A percentile compares a stretch with the other conserved stretches of the same genome.
Evolutionary conservation across 495 filamentous ascomycete genomes (phyloP).

Genomic region (Penicillium coprophilum): DNA sequence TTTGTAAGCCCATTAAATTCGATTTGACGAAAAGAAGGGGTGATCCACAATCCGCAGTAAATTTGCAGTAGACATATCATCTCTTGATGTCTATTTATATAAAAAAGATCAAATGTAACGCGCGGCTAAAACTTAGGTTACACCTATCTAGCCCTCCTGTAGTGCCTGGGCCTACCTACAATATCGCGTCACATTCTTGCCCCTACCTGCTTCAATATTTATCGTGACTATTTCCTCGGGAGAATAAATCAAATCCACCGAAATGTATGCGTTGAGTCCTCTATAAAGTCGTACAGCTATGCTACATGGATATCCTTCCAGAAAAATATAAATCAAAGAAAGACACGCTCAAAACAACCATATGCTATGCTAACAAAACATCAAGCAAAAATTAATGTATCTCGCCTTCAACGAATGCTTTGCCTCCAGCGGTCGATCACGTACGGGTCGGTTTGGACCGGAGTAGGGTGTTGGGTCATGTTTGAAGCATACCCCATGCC

Average conservation of each 20-base stretch:
- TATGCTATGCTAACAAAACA: conserved; percentile 21
- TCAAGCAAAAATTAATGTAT: neutral
- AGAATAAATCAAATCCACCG: neutral
- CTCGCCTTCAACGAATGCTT: conserved; percentile 53
- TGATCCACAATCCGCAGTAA: neutral
- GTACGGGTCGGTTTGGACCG: conserved; percentile 57
- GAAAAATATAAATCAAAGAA: conserved; percentile 5
- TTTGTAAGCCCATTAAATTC: neutral
- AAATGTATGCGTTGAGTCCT: neutral
- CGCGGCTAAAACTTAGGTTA: conserved; percentile 8
- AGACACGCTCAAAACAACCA: conserved; percentile 19
- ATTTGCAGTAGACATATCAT: neutral
- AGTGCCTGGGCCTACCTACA: conserved; percentile 5
- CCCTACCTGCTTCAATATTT: conserved; percentile 4
- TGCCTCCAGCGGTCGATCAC: conserved; percentile 91
- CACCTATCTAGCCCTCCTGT: conserved; percentile 5
- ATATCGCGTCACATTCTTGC: conserved; percentile 8
- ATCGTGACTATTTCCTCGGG: neutral
- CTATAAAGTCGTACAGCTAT: conserved; percentile 24
- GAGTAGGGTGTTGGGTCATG: conserved; percentile 40
- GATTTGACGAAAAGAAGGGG: neutral
- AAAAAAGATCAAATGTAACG: neutral
- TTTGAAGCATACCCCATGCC: conserved; percentile 38
- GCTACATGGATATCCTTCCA: conserved; percentile 29
- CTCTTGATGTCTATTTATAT: neutral